Evolutionary conservation across 352 stramenopile species (phyloP), one percentile per base, ranked within the genome.

Genomic region (Blastocystis sp.): DNA sequence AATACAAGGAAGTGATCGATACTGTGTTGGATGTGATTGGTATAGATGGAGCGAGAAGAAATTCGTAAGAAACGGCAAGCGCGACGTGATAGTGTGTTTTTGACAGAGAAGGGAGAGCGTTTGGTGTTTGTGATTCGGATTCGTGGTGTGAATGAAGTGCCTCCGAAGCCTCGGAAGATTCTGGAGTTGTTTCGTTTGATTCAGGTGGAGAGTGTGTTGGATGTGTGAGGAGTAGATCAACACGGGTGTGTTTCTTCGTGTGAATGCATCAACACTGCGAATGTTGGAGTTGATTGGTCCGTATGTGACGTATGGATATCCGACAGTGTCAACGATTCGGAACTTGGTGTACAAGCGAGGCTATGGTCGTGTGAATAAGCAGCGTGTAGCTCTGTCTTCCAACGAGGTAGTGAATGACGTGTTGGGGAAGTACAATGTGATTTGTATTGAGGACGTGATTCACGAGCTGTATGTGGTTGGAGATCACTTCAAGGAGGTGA

Each of bases 271-370:
- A 64, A 99, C 96, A 71, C 96, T 97, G 88, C 97, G 97, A 89
- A 98, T 99, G 95, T 92, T 99, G 78, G 54, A 87, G 36, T n/a
- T 89, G 32, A 77, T 89, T 18, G 48, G 61, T 56, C 87, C 87
- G 14, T 89, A 89, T 86, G 54, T 89, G n/a, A 67, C 78, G 21
- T 99, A 98, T 90, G 96, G 96, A 53, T 94, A 96, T 90, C 96
- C 96, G 29, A 95, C 95, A 87, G 92, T 97, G n/a, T 96, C 97
- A 88, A 95, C 94, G 76, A 93, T 97, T 59, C 91, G 95, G 77
- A 94, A 98, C 90, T 91, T 98, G 29, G 95, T 99, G 88, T 98
- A 97, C 92, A 99, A 99, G 94, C 93, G 96, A 89, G 96, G 96
- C 87, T 98, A 97, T 88, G 96, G 94, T 88, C 98, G 98, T 92